Conservation (phyloP, 2,329 filamentous ascomycete species). For the Beauveria rudraprayagi region DNA sequence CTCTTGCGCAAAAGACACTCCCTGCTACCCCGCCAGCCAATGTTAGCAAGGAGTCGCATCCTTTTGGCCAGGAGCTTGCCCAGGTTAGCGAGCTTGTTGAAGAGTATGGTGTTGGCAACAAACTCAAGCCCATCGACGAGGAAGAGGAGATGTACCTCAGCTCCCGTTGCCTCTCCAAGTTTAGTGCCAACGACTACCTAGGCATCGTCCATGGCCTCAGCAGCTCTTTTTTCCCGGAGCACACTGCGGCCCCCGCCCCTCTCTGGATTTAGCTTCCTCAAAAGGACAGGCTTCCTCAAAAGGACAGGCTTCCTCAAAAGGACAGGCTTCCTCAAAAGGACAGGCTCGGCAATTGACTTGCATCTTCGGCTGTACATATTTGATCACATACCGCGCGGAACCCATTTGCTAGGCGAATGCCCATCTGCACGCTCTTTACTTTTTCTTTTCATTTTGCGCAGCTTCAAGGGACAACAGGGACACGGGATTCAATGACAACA, state of each 20-base stretch:
- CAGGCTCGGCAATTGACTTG: background rate
- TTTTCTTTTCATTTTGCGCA: background rate
- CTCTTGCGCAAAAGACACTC: conserved; percentile 21
- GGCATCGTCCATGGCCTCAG: conserved; percentile 67
- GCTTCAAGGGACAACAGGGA: background rate
- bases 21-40: conserved; percentile 11
- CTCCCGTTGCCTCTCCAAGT: conserved; percentile 62
- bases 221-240: conserved; percentile 47
- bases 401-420: background rate
- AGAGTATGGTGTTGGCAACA: conserved; percentile 63
- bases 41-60: conserved; percentile 44
- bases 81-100: conserved; percentile 91
- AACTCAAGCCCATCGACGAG: conserved; percentile 57
- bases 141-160: conserved; percentile 62
- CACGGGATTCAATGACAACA: background rate
- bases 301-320: too few relatives aligned
- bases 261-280: conserved; percentile 42
- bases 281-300: background rate
- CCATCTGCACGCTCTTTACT: background rate
- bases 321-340: background rate
- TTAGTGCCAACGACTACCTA: conserved; percentile 76
- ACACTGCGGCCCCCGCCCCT: conserved; percentile 25
- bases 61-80: conserved; percentile 83
- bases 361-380: conserved; percentile 27
- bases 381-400: conserved; percentile 8